Percentiles rank a stretch among this genome's conserved stretches.
Conservation (phyloP, 805 yeast genomes). For the Teunomyces gatunensis region DNA sequence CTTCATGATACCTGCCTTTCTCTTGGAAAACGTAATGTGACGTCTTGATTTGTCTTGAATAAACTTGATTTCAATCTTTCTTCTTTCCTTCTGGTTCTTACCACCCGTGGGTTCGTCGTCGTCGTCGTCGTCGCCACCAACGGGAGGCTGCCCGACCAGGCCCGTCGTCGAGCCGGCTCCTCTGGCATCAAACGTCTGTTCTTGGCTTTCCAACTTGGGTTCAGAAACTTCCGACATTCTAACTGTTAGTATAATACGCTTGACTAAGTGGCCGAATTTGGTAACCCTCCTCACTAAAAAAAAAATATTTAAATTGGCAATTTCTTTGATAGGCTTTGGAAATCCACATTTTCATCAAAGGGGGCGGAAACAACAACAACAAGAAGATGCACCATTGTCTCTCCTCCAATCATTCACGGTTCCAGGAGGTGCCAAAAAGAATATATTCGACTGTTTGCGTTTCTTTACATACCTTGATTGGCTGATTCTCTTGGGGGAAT, state of each 20-base stretch:
- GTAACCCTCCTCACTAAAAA: constrained; percentile 16
- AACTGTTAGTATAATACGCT: constrained; percentile 17
- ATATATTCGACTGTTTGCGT: neutral
- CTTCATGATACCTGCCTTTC: constrained; percentile 99
- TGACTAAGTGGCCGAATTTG: constrained; percentile 18
- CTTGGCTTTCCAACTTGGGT: constrained; percentile 32
- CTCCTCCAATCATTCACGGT: too few relatives aligned
- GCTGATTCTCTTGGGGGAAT: neutral
- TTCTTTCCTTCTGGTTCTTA: constrained; percentile 53
- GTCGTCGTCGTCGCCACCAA: constrained; percentile 48
- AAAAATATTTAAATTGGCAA: constrained; percentile 5
- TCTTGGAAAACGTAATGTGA: constrained; percentile 95
- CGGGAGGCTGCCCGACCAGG: constrained; percentile 22
- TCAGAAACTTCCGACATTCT: constrained; percentile 42
- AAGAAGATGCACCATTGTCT: too few relatives aligned
- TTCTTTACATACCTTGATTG: neutral
- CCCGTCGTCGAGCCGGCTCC: constrained; percentile 11
- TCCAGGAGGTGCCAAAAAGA: neutral
- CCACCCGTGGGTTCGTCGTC: constrained; percentile 49
- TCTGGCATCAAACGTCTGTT: constrained; percentile 6
- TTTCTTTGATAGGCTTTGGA: constrained; percentile 3
- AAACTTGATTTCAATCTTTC: constrained; percentile 95
- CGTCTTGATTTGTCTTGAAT: constrained; percentile 97
- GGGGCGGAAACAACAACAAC: neutral
- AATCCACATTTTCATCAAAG: neutral